phyloP scores from a whole-genome alignment of 352 stramenopile genomes.

The Phytopythium chamaehyphon region DNA sequence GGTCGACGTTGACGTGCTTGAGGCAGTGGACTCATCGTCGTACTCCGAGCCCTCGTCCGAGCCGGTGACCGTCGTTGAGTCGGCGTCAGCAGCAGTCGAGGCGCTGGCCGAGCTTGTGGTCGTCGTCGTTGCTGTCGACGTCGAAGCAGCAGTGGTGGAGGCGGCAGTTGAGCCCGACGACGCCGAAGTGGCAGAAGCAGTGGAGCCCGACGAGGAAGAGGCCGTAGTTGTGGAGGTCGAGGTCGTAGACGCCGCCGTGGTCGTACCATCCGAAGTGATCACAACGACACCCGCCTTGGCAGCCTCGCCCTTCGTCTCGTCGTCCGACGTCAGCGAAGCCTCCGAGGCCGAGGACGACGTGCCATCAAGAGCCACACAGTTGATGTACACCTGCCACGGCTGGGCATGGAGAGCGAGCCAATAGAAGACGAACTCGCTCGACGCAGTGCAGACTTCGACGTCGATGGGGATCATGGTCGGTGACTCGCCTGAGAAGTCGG shows the following conservation, averaged over 20 bases:
- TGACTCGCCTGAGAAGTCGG: slow-evolving; percentile 16
- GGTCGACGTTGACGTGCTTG: background rate
- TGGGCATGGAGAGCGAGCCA: slow-evolving; percentile 33
- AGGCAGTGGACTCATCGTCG: background rate
- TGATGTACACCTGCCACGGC: slow-evolving; percentile 37
- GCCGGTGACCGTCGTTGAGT: background rate
- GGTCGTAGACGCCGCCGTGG: slow-evolving; percentile 10
- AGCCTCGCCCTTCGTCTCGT: background rate
- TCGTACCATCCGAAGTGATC: background rate
- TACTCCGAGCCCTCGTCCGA: background rate
- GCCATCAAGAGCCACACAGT: slow-evolving; percentile 14
- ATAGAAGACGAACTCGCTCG: slow-evolving; percentile 33
- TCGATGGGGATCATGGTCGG: slow-evolving; percentile 22
- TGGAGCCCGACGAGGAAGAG: background rate
- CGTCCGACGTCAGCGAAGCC: background rate
- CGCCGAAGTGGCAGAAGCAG: background rate
- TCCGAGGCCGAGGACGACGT: slow-evolving; percentile 4
- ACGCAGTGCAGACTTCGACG: slow-evolving; percentile 16
- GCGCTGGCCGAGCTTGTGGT: too few species aligned
- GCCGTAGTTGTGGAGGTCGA: slow-evolving; percentile 1
- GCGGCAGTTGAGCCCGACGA: too few species aligned
- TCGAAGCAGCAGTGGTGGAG: too few species aligned
- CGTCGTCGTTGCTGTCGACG: too few species aligned
- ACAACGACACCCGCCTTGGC: too few species aligned
- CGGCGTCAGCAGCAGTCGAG: background rate